Evolutionary conservation across 306 rosid species (phyloP).

Genomic region (Abrus precatorius): DNA sequence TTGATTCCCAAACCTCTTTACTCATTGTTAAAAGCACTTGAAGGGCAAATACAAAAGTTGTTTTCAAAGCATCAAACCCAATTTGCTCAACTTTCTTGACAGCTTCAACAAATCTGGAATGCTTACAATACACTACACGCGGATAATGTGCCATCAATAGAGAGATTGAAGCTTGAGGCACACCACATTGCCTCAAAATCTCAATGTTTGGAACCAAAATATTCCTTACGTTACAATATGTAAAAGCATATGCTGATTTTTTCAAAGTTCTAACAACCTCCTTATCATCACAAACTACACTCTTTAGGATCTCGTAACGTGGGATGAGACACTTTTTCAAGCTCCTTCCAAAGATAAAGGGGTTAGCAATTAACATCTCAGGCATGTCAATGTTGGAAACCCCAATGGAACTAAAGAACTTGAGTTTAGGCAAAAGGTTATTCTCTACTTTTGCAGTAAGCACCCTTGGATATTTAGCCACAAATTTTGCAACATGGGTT

Average conservation of each 20-base stretch:
- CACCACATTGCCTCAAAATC: constrained; percentile 48
- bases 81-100: constrained; percentile 39
- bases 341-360: neutral
- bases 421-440: constrained; percentile 53
- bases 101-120: neutral
- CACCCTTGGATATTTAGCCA: neutral
- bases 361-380: neutral
- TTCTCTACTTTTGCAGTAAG: constrained; percentile 43
- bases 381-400: constrained; percentile 48
- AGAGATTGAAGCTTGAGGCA: constrained; percentile 29
- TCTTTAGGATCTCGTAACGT: constrained; percentile 27
- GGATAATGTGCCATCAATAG: neutral
- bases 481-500: constrained; percentile 39
- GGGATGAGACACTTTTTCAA: constrained; percentile 48
- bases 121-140: neutral
- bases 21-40: neutral
- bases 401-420: constrained; percentile 51
- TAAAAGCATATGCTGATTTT: neutral
- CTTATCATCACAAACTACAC: constrained; percentile 26
- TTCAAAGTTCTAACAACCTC: constrained; percentile 34
- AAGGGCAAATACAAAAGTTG: constrained; percentile 33
- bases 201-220: constrained; percentile 37
- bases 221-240: neutral
- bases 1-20: constrained; percentile 35
- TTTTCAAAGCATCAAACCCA: constrained; percentile 39